These are phyloP conservation scores for Capsella rubella DNA, from an alignment of 441 rosid species.

Conservation along the genomic window DNA sequence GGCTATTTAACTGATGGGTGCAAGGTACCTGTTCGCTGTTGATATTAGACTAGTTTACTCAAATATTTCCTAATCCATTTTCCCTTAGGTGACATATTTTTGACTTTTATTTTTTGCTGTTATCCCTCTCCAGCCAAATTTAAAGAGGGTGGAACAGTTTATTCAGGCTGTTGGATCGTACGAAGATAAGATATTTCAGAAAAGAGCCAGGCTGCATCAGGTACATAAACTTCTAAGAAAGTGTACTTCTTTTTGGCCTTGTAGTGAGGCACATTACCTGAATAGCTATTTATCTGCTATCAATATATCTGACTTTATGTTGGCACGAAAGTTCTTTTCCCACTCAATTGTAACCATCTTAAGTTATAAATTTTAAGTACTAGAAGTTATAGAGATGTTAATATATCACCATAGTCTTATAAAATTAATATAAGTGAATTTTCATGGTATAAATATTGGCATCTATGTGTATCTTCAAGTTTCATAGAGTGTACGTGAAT, in stretches of 20 bases:
- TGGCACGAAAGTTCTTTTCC: conserved; percentile 5
- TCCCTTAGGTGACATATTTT: conserved; percentile 33
- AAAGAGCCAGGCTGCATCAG: conserved; percentile 88
- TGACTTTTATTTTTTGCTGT: conserved; percentile 12
- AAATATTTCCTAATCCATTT: conserved; percentile 9
- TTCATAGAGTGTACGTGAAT: conserved; percentile 14
- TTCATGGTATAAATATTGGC: conserved; percentile 7
- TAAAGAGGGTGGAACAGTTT: conserved; percentile 85
- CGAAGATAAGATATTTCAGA: conserved; percentile 95
- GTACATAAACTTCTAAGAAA: conserved; percentile 44
- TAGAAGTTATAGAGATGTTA: conserved; percentile 8
- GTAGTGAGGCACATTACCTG: conserved; percentile 4
- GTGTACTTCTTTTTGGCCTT: conserved; percentile 7
- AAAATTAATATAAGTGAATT: neutral
- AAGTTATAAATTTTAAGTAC: conserved; percentile 6
- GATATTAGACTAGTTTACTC: conserved; percentile 29
- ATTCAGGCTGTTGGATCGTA: conserved; percentile 92
- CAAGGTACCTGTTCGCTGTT: conserved; percentile 61
- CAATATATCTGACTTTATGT: conserved; percentile 12
- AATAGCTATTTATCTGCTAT: conserved; percentile 4
- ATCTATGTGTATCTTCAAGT: conserved; percentile 1
- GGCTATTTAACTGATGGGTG: conserved; percentile 89
- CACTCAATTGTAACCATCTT: neutral
- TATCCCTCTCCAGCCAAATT: conserved; percentile 65
- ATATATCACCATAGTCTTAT: neutral